Base-by-base conservation (phyloP, 2,329 filamentous ascomycete species). In the Zasmidium cellare region DNA sequence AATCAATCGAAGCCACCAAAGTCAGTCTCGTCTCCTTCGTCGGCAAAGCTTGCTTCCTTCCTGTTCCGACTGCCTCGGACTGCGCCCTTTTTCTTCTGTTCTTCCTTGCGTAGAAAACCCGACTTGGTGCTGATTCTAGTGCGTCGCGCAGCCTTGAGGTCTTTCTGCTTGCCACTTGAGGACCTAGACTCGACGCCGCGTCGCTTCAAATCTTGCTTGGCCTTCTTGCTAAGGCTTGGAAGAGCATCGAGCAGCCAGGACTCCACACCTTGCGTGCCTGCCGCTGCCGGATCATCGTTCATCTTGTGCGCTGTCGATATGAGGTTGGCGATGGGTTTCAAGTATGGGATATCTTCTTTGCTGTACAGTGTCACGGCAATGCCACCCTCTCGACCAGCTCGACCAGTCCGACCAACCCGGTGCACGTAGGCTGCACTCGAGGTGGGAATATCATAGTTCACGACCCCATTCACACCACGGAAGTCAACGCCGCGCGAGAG, bases 391-490 rank as follows among this genome's bases (percentile, higher is more conserved):
- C 92, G 84, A 0, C 94, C 94, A 0, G 92, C 94, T 20, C 94
- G 84, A 0, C 93, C 94, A 0, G 94, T 97, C 48, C 94, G 85
- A 0, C 94, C 94, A 0, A 94, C 92, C 11, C 94, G 90, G 76
- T 99, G 94, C 6, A 99, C 89, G 71, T 99, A 99, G 1, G 86
- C 87, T 0, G 92, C 93, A 3, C 89, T 89, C 0, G 90, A 92
- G n/a, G 88, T 91, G 0, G 94, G 94, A 9, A 97, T 91, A 73
- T 99, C 94, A 76, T 97, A 99, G 76, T 97, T 99, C 52, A 99
- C 90, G 0, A 99, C 92, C 47, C 92, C 92, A 69, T 97, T 97
- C 62, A 99, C 87, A 51, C 94, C 94, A 9, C 90, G 87, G 77
- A 99, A 97, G 75, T 99, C 94, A 44, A 99, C 87, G 19, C 94